Evolutionary conservation across 1,284 basidiomycete species (phyloP), one percentile per base, ranked within the genome.

Genomic region (Trichosporon sp.): DNA sequence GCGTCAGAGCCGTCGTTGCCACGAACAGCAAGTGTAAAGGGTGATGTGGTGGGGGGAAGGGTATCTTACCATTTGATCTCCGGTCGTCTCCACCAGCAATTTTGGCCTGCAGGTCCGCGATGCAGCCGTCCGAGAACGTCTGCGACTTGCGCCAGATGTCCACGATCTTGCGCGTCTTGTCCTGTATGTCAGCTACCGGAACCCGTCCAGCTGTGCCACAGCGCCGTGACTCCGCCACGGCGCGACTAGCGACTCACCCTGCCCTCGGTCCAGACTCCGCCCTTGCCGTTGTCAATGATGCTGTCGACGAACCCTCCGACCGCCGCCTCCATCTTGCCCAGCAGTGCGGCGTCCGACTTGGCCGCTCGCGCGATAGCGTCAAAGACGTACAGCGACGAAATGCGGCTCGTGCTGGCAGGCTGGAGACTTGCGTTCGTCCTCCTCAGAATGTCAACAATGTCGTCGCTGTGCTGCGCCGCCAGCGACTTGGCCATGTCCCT

Each of bases 151-250:
- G 88, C 94, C 94, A 97, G 78, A 97, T 96, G 84, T 96, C 95
- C 84, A 94, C 88, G 79, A 97, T 90, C 85, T 96, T 97, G 87
- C 91, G 91, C 67, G 92, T 88, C 85, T 97, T 97, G 86, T 96
- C 95, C 94, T 97, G 87, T 37, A 83, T 78, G 70, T 71, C 65
- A 75, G 69, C 48, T 38, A 16, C n/a, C 43, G 8, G 4, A n/a
- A n/a, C 14, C 16, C 16, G 43, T 37, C 6, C 8, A 37, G 35
- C 35, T 37, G 35, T 10, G 35, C 35, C 5, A 10, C 5, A 37
- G 6, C 5, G 35, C 35, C 35, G 35, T 37, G 6, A 37, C 35
- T 37, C 26, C 26, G 26, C 10, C 40, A n/a, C 43, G 7, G 43
- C 14, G 14, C 16, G 16, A 46, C 43, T 14, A 11, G 48, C 51